A percentile compares a stretch with the other conserved stretches of the same genome.
These are phyloP conservation scores for Sparassis latifolia DNA, from an alignment of 1,284 basidiomycete genomes.

Conservation along the genomic window DNA sequence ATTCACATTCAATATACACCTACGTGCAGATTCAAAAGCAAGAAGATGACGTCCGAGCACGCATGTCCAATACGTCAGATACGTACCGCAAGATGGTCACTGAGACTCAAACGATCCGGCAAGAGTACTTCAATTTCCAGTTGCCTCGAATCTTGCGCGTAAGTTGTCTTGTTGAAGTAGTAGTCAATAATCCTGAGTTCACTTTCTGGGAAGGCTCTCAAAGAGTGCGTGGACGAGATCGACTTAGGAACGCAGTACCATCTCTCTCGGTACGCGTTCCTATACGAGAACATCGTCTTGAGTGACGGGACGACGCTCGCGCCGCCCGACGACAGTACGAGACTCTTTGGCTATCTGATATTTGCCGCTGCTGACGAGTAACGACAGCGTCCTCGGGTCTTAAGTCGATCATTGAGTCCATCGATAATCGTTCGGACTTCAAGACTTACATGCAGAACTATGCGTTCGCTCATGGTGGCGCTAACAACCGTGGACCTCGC, in stretches of 20 bases:
- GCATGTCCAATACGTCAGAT: constrained; percentile 85
- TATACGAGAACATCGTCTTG: constrained; percentile 88
- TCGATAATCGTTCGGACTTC: constrained; percentile 94
- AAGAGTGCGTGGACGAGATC: constrained; percentile 94
- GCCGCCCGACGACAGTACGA: constrained; percentile 47
- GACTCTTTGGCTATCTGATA: no score
- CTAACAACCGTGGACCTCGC: constrained; percentile 59
- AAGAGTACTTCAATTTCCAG: constrained; percentile 98
- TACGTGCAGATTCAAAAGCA: constrained; percentile 74
- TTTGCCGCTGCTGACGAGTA: not conserved
- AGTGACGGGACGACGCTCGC: constrained; percentile 83
- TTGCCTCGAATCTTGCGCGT: constrained; percentile 90
- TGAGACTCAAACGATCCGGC: constrained; percentile 84
- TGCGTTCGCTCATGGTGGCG: constrained; percentile 71
- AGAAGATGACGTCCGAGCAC: constrained; percentile 87
- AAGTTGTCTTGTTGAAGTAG: constrained; percentile 25
- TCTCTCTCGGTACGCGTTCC: constrained; percentile 88
- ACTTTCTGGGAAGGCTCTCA: constrained; percentile 60
- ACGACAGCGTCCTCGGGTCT: constrained; percentile 56
- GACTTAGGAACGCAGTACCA: constrained; percentile 98
- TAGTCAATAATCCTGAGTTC: constrained; percentile 1
- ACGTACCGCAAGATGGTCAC: constrained; percentile 88
- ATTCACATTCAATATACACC: not conserved
- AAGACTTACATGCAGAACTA: constrained; percentile 97
- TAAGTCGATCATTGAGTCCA: constrained; percentile 82